Evolutionary conservation across 2,329 filamentous ascomycete species (phyloP), one percentile per base, ranked within the genome.

Genomic region (Microdochium nivale): DNA sequence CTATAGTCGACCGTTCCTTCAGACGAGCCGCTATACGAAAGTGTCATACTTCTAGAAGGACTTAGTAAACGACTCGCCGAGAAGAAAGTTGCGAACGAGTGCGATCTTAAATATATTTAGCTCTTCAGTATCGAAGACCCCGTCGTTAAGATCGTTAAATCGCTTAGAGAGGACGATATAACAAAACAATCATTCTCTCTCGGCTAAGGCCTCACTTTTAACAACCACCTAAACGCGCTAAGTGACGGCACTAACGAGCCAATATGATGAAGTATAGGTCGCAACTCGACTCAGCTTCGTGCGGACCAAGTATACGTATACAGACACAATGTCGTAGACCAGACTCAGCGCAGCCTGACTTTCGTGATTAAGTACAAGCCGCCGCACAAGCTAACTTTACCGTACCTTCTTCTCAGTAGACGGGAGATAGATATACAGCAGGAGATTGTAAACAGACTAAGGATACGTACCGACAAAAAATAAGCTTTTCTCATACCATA

Each of bases 361-460:
- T 47, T 47, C 44, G 25, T 47, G 1, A 52, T 57, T n/a, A 55
- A 60, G 40, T 57, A 58, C 40, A 61, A 60, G 47, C 55, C 56
- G 30, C 57, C 58, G 16, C 57, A 61, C 44, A 60, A 61, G 48
- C 40, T 61, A 3, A 50, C 54, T 3, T 25, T 53, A 4, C 40
- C 53, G 23, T 37, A 52, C 47, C 50, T 61, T 21, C 53, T 49
- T 23, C 25, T 49, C 13, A 54, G 55, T 11, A 54, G 59, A 24
- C 44, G 51, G 19, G 27, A 40, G 3, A 60, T 57, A 48, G 50
- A 58, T n/a, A 49, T 60, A 30, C 55, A 48, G 51, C 40, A 57
- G 40, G 58, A 61, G 25, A 51, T 61, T 11, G 55, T 60, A 49
- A 51, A 60, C 21, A 43, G 35, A 25, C 46, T 40, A 24, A 53